Percentiles rank a stretch among this genome's conserved stretches.
Conservation (phyloP, 1,139 yeast genomes). For the Lodderomyces pseudojiufengensis region DNA sequence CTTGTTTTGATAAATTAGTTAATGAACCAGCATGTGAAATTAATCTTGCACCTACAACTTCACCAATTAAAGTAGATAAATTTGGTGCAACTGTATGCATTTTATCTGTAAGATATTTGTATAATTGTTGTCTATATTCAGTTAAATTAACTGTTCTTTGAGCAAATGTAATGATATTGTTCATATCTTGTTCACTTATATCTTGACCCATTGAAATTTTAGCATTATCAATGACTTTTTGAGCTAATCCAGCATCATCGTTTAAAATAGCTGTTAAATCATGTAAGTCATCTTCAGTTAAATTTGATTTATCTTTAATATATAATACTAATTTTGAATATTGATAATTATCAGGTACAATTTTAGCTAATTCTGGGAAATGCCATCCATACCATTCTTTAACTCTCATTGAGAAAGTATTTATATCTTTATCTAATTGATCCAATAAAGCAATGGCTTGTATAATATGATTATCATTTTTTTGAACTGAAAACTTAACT, state of each 20-base stretch:
- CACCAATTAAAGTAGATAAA: conserved; percentile 92
- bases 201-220: conserved; percentile 99
- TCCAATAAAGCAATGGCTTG: conserved; percentile 97
- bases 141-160: conserved; percentile 93
- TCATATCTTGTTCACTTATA: conserved; percentile 82
- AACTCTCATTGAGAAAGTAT: conserved; percentile 96
- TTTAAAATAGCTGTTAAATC: conserved; percentile 84
- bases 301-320: conserved; percentile 83
- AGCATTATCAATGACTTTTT: conserved; percentile 81
- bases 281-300: conserved; percentile 80
- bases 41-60: conserved; percentile 95
- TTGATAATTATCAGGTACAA: conserved; percentile 86
- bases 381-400: conserved; percentile 99
- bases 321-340: conserved; percentile 80
- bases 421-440: conserved; percentile 94
- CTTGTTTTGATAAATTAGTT: conserved; percentile 92
- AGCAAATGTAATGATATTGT: conserved; percentile 84
- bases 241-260: conserved; percentile 93
- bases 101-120: conserved; percentile 83
- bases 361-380: conserved; percentile 98
- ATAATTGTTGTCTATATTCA: conserved; percentile 89
- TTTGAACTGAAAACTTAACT: conserved; percentile 97
- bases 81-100: conserved; percentile 99
- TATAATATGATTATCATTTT: conserved; percentile 96
- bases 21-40: conserved; percentile 97